Base-by-base conservation (phyloP, 441 rosid species). In the Gossypium schwendimanii region DNA sequence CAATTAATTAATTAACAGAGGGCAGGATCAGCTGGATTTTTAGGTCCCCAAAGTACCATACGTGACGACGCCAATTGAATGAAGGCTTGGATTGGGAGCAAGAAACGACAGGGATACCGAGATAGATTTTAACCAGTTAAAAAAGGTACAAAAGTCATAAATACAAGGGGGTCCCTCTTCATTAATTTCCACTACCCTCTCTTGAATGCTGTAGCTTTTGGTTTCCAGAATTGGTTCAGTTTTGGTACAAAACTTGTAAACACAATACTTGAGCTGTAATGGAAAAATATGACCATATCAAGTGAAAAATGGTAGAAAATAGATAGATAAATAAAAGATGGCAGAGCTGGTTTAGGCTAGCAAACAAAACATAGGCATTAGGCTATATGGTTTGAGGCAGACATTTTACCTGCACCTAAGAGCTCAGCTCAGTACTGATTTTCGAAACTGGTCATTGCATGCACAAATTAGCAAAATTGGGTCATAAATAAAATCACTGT, bases 391-490 rank as follows among this genome's bases (percentile, higher is more conserved):
- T 71, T 47, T 63, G 79, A 76, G 12, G 60, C 33, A 62, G 33
- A 66, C 73, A 36, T 66, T 26, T 62, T 62, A 50, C 57, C 79
- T 49, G 61, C 79, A 57, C 17, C 33, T 28, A 28, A 28, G 6
- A 28, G 33, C 33, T 28, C 33, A 28, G 6, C 33, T 0, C 33
- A 3, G 64, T 54, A 11, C 11, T 45, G 11, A 1, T 12, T 6
- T 39, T 64, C 39, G 6, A 24, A 41, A 41, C 62, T 54, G 28
- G 28, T 44, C 6, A 4, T n/a, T 11, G 50, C 71, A 55, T 39
- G 58, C 66, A 17, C 59, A 11, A 28, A 60, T 39, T 17, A 18
- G 24, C 5, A 63, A n/a, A 49, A n/a, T 28, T 50, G 23, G 12
- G 44, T 6, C 70, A n/a, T 66, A 49, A 17, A 28, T 66, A 49